phyloP scores from a whole-genome alignment of 371 early-diverging fungal genomes.

The Blyttiomyces sp. region DNA sequence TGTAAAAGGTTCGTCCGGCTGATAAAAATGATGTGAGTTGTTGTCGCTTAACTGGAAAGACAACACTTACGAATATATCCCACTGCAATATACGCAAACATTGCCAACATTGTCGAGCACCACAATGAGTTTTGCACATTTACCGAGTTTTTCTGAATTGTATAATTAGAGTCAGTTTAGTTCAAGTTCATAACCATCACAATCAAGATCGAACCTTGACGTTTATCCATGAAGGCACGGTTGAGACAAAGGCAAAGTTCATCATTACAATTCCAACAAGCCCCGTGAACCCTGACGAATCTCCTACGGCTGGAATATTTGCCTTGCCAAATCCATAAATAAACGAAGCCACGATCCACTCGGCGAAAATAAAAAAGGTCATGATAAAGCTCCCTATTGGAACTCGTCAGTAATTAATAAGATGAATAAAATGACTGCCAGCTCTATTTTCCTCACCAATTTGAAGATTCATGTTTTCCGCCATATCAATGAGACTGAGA shows the following conservation, averaged over 20 bases:
- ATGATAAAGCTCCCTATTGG: conserved; percentile 34
- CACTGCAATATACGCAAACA: conserved; percentile 33
- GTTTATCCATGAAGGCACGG: conserved; percentile 49
- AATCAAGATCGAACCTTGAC: conserved; percentile 36
- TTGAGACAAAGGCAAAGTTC: conserved; percentile 38
- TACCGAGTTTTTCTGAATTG: conserved; percentile 33
- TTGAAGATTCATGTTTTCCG: conserved; percentile 45
- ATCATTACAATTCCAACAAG: conserved; percentile 42
- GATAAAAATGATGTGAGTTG: background rate
- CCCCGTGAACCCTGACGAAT: conserved; percentile 11
- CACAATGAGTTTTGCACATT: conserved; percentile 46
- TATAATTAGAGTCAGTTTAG: background rate
- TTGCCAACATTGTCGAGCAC: conserved; percentile 28
- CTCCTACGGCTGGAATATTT: conserved; percentile 17
- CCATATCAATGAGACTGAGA: conserved; percentile 39
- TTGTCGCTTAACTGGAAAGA: background rate
- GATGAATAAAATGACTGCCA: conserved; percentile 1
- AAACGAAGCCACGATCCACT: conserved; percentile 38
- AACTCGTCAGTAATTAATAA: background rate
- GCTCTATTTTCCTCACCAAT: conserved; percentile 26
- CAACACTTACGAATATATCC: conserved; percentile 40
- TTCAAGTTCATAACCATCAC: conserved; percentile 2
- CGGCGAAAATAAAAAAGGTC: conserved; percentile 34
- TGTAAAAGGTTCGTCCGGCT: conserved; percentile 40
- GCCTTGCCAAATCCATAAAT: conserved; percentile 15